Percentiles rank a stretch among this genome's conserved stretches.
These are phyloP conservation scores for Starmera dryadoides DNA, from an alignment of 805 yeast species.

Conservation along the genomic window DNA sequence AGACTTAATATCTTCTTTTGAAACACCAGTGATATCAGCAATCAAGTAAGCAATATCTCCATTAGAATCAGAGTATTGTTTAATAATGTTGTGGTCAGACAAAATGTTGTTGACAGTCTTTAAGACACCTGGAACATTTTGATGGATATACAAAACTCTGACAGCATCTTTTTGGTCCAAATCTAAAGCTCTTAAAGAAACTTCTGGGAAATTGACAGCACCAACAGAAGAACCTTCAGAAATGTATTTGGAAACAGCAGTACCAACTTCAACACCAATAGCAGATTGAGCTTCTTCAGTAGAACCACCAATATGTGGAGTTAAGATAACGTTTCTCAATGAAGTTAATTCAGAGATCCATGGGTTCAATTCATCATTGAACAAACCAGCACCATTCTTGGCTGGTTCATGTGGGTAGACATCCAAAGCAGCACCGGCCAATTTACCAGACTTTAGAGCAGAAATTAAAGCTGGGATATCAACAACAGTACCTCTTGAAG, in stretches of 20 bases:
- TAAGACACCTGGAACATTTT: slow-evolving; percentile 98
- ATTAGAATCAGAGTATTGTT: slow-evolving; percentile 95
- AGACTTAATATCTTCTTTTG: slow-evolving; percentile 71
- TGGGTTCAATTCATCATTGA: slow-evolving; percentile 62
- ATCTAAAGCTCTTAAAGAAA: slow-evolving; percentile 78
- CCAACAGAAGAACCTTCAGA: slow-evolving; percentile 94
- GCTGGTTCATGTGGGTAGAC: slow-evolving; percentile 97
- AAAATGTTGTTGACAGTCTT: slow-evolving; percentile 94
- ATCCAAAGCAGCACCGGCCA: slow-evolving; percentile 96
- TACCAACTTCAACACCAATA: slow-evolving; percentile 91
- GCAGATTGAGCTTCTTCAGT: slow-evolving; percentile 99
- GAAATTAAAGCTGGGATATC: slow-evolving; percentile 90
- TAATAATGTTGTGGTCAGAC: slow-evolving; percentile 92
- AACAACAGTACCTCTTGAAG: slow-evolving; percentile 96
- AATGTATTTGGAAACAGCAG: slow-evolving; percentile 81
- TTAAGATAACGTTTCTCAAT: slow-evolving; percentile 80
- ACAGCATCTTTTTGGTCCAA: slow-evolving; percentile 83
- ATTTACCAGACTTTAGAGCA: slow-evolving; percentile 87
- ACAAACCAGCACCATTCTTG: slow-evolving; percentile 82
- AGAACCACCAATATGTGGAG: slow-evolving; percentile 99
- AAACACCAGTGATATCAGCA: slow-evolving; percentile 93
- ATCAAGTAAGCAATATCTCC: slow-evolving; percentile 95
- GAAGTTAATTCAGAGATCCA: slow-evolving; percentile 81
- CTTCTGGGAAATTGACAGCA: slow-evolving; percentile 99
- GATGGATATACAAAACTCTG: slow-evolving; percentile 93